These are phyloP conservation scores for Ascocoryne sarcoides DNA, from an alignment of 2,329 filamentous ascomycete genomes.

Conservation along the genomic window DNA sequence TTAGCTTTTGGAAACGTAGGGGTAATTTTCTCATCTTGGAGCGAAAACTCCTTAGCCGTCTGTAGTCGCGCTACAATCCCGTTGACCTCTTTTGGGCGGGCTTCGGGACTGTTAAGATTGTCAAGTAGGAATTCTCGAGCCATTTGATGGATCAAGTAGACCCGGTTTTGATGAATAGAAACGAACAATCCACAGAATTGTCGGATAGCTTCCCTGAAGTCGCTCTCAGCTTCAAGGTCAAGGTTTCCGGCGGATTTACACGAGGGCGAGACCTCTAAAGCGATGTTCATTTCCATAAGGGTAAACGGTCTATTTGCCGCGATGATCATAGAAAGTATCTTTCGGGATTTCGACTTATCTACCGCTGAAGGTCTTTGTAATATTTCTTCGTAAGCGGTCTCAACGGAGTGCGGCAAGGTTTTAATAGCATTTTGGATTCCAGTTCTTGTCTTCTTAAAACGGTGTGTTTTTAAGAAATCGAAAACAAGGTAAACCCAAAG, in stretches of 20 bases:
- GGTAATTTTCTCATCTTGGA: conserved; percentile 4
- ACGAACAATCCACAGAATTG: conserved; percentile 12
- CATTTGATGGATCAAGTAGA: conserved; percentile 32
- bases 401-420: conserved; percentile 2
- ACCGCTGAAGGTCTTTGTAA: too few relatives aligned
- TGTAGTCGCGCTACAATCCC: too few relatives aligned
- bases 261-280: conserved; percentile 2
- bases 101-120: background rate
- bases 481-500: conserved; percentile 10
- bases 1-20: too few relatives aligned
- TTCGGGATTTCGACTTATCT: conserved; percentile 1
- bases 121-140: conserved; percentile 27
- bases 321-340: conserved; percentile 6
- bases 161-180: conserved; percentile 9
- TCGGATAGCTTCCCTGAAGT: conserved; percentile 1
- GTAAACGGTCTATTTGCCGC: conserved; percentile 8
- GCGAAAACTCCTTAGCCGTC: conserved; percentile 16
- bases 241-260: conserved; percentile 1
- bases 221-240: conserved; percentile 2
- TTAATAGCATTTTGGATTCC: too few relatives aligned
- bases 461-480: conserved; percentile 3
- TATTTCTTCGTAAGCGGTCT: conserved; percentile 7
- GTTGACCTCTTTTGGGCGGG: too few relatives aligned
- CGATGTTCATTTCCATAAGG: conserved; percentile 9
- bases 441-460: background rate